Base-by-base conservation (phyloP, 495 filamentous ascomycete genomes). In the Poronia punctata region DNA sequence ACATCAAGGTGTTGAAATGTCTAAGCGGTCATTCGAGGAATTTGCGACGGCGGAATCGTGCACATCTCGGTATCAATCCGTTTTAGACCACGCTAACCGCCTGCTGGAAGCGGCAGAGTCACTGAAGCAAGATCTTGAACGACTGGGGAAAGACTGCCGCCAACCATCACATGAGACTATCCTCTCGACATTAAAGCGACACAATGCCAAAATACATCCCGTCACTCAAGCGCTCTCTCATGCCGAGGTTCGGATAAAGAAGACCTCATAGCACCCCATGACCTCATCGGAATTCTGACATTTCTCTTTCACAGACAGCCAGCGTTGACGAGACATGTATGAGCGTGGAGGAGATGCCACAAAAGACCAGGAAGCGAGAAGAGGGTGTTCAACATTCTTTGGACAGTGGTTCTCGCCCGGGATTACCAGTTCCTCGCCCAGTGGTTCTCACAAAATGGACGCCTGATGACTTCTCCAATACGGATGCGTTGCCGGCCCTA, bases 401-500 rank as follows among this genome's bases (percentile, higher is more conserved):
- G 31, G 9, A 15, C 17, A 8, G 20, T 17, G 25, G 14, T 21
- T 21, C 24, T 10, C 26, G 33, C 19, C 14, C 34, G 28, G 46
- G 32, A 11, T 23, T 60, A 15, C 9, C 24, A 20, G 45, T 59
- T 26, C 52, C 52, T 6, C n/a, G 40, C 34, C 52, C 39, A 14
- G 39, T 40, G 17, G 38, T 45, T 1, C 30, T 68, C 35, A 63
- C 65, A 17, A 59, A 59, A 45, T 74, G 71, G 70, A 66, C 56
- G n/a, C 43, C 56, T 9, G 49, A 63, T 31, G 54, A 61, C 26
- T 61, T 72, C 32, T 54, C 48, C 21, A 49, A 36, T 34, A 34
- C 40, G 14, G 38, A 40, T 20, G 42, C 71, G 6, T 23, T 38
- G 5, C 83, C 83, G 3, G 55, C 67, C 0, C 54, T 87, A 6